Base-by-base conservation (phyloP, 148 eudicot species). In the Vaccinium corymbosum region DNA sequence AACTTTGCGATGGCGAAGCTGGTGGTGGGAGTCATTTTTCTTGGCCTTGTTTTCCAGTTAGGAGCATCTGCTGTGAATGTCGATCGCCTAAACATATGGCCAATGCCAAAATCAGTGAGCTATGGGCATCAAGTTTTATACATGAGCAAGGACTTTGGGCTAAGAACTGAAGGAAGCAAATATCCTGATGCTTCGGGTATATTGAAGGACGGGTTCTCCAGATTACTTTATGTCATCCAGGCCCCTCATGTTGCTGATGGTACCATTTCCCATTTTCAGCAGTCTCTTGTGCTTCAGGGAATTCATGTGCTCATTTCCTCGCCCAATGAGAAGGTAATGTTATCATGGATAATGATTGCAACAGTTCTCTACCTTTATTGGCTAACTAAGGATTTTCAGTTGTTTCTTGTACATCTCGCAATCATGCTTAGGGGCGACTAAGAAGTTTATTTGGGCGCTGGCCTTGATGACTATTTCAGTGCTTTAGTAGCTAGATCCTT, bases 21-120 rank as follows among this genome's bases (percentile, higher is more conserved):
- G 62, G 79, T 79, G 82, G 83, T 85, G 71, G 52, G 46, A 62
- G 83, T 80, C 79, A 75, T 62, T 82, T 55, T 80, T 85, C 56
- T 88, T 84, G 86, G 79, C 9, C 49, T 84, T 74, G 50, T 90
- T 61, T 32, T 89, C 79, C 87, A 84, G 64, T 77, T 83, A 61
- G 83, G 78, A 68, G 89, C 86, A 10, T 89, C 17, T 85, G 86
- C 81, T 86, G 90, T 74, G 76, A 79, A 85, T 74, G 51, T 72
- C 25, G 87, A 91, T 57, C 82, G 85, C 72, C 86, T 95, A 79
- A 90, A 92, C 22, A 89, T 95, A 92, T 95, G 98, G 98, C 98
- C 98, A 80, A 92, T 95, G 96, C 98, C 98, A 10, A 80, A 86
- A 61, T 86, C 88, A 72, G 89, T 84, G 73, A 89, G 80, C 46